These are phyloP conservation scores for Hericium rajendrae DNA, from an alignment of 768 basidiomycete species.

Conservation along the genomic window DNA sequence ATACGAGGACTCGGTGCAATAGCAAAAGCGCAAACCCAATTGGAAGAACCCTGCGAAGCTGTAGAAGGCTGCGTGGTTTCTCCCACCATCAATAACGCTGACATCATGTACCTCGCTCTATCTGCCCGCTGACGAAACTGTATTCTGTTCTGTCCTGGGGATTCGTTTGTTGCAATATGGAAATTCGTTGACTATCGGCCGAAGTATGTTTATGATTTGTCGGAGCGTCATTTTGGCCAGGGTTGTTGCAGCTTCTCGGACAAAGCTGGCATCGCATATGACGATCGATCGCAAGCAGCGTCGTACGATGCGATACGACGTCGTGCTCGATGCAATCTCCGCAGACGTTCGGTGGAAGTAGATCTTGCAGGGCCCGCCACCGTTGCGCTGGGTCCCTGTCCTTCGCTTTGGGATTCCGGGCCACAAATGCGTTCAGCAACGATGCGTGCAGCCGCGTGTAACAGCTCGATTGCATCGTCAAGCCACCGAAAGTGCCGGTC, in stretches of 20 bases:
- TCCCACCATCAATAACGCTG: not conserved
- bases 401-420: no score
- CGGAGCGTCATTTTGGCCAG: not conserved
- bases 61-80: constrained; percentile 15
- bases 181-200: not conserved
- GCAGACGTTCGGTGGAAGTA: not conserved
- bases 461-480: no score
- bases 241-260: not conserved
- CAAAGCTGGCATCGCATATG: not conserved
- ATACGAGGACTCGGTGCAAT: not conserved
- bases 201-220: not conserved
- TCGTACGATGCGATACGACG: no score
- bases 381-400: no score
- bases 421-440: no score
- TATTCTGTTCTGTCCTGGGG: not conserved
- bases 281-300: no score
- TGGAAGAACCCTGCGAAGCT: constrained; percentile 55
- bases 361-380: no score
- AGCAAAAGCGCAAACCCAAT: constrained; percentile 36
- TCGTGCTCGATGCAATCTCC: not conserved
- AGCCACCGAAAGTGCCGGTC: no score
- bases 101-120: not conserved
- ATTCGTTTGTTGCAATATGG: not conserved
- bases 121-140: not conserved
- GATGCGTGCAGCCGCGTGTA: no score